Conservation (phyloP, 2,329 filamentous ascomycete genomes). For the Sporothrix sp. region DNA sequence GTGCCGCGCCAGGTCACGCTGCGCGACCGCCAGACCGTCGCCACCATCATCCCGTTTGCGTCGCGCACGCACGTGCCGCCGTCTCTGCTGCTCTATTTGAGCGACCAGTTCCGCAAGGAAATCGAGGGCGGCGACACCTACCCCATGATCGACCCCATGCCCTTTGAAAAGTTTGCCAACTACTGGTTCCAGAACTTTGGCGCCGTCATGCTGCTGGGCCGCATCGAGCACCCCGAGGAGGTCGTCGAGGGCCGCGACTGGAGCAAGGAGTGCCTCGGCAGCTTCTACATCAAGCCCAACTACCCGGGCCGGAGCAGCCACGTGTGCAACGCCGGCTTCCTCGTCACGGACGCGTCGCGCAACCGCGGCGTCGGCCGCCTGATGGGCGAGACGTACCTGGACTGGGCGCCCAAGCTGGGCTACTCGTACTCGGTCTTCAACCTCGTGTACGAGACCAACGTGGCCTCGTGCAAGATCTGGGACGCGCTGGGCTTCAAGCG, state of each 20-base stretch:
- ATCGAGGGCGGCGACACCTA: constrained; percentile 90
- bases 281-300: constrained; percentile 91
- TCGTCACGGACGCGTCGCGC: constrained; percentile 63
- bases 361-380: constrained; percentile 65
- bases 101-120: constrained; percentile 77
- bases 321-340: constrained; percentile 76
- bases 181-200: constrained; percentile 93
- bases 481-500: constrained; percentile 87
- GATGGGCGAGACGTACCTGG: constrained; percentile 67
- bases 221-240: constrained; percentile 53
- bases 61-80: constrained; percentile 67
- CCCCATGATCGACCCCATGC: constrained; percentile 71
- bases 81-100: constrained; percentile 66
- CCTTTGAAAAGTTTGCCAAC: constrained; percentile 61
- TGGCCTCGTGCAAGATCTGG: constrained; percentile 84
- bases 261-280: constrained; percentile 73
- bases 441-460: constrained; percentile 87
- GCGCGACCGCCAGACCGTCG: constrained; percentile 72
- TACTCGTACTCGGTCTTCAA: constrained; percentile 94
- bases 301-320: constrained; percentile 86
- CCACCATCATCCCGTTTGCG: constrained; percentile 74
- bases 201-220: constrained; percentile 76
- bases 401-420: constrained; percentile 70
- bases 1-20: constrained; percentile 68
- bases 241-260: constrained; percentile 57